Conservation (phyloP, 2,329 filamentous ascomycete genomes). For the Cercospora citrullina region DNA sequence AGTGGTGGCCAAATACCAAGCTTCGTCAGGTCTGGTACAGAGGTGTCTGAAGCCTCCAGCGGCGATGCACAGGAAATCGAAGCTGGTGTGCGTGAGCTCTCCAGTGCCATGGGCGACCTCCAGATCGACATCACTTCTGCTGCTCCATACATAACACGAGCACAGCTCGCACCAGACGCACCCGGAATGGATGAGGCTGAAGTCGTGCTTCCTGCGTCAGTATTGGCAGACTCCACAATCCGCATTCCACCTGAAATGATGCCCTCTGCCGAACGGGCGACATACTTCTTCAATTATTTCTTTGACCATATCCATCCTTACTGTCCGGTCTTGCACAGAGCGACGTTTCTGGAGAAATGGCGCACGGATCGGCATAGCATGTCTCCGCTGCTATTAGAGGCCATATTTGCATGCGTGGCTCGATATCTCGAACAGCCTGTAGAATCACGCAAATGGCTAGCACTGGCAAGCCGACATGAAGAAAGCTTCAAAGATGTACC, state of each 20-base stretch:
- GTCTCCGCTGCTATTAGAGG: slow-evolving; percentile 84
- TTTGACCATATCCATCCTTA: slow-evolving; percentile 91
- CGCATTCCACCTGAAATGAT: slow-evolving; percentile 90
- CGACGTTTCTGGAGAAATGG: slow-evolving; percentile 87
- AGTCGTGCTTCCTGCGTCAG: slow-evolving; percentile 66
- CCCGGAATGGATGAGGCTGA: slow-evolving; percentile 73
- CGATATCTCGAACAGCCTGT: slow-evolving; percentile 79
- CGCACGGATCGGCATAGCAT: slow-evolving; percentile 77
- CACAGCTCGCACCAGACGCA: slow-evolving; percentile 57
- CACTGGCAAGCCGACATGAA: slow-evolving; percentile 82
- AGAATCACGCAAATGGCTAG: slow-evolving; percentile 89
- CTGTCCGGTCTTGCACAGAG: slow-evolving; percentile 81
- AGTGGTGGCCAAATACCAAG: slow-evolving; percentile 21
- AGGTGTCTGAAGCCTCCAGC: slow-evolving; percentile 32
- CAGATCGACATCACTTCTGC: slow-evolving; percentile 85
- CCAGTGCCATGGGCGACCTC: slow-evolving; percentile 74
- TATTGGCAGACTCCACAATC: slow-evolving; percentile 71
- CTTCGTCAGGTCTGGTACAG: slow-evolving; percentile 30
- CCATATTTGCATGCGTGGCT: slow-evolving; percentile 85
- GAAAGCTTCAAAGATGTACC: slow-evolving; percentile 93
- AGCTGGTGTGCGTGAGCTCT: slow-evolving; percentile 34
- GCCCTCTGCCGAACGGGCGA: slow-evolving; percentile 78
- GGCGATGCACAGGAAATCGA: slow-evolving; percentile 39
- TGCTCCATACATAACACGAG: slow-evolving; percentile 79
- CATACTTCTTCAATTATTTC: slow-evolving; percentile 86